Evolutionary conservation across 306 rosid genomes (phyloP), one percentile per base, ranked within the genome.

Genomic region (Trifolium fragiferum): DNA sequence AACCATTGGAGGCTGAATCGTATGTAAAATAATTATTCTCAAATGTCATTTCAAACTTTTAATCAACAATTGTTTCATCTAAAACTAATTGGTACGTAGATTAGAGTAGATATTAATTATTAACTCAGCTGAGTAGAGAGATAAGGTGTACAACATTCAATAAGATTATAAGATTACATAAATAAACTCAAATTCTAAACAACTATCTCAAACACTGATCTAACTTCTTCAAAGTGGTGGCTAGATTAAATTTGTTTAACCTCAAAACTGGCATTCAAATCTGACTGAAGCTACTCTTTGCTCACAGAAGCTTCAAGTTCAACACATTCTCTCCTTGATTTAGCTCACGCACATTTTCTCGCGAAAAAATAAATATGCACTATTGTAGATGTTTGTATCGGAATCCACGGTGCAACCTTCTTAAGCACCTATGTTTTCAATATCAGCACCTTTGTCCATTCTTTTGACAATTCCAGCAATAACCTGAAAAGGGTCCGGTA

Each of bases 381-480:
- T 25, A 25, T 3, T 37, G 20, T 54, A 44, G 50, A 68, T 33
- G 27, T 57, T 43, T 40, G 69, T 12, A 44, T 59, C 12, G 73
- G 71, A 78, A 41, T 60, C 60, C 21, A 44, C 54, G 1, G 40
- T 37, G 40, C 3, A 4, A 80, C 71, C 37, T 79, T 62, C 74
- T 87, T 80, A 94, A 74, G 98, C 96, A 43, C 81, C 85, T 14
- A 94, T 68, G 27, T 92, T 94, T 78, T 90, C 99, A 50, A 92
- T 82, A 1, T 81, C 90, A 21, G 99, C 92, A 66, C 87, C 79
- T 80, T 85, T 92, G 77, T 94, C 88, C 83, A 89, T 37, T 92
- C 98, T 95, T 87, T 92, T 95, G 15, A 90, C 82, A 63, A 92
- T 92, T 62, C 99, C 99, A 23, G 97, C 96, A 59, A 94, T 92